Evolutionary conservation across 257 asterid species (phyloP), one percentile per base, ranked within the genome.

Genomic region (Solanum lycopersicoides): DNA sequence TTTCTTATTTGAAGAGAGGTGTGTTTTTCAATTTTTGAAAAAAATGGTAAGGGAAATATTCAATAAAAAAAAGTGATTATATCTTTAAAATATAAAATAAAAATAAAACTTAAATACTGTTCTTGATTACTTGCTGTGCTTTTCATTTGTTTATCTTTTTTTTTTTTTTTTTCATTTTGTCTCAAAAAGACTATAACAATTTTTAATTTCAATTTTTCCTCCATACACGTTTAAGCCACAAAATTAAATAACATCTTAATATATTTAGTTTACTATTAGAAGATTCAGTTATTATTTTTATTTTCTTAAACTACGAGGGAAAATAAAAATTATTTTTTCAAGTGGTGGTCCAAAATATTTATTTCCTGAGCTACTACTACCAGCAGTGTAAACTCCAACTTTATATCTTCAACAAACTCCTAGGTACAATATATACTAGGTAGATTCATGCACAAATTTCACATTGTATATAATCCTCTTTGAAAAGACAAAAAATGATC

Each of bases 401-500:
- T 66, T 25, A 20, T 13, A 28, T 13, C 6, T 44, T 44, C 37
- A 35, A 28, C 45, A 42, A 42, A 42, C 45, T 42, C 45, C 45
- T 42, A 42, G 50, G 50, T 44, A 44, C 50, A 44, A 44, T 44
- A 35, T 35, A 35, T 35, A 44, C 50, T 44, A 44, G 47, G 50
- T 45, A 45, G 50, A 45, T 45, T 12, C 6, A 45, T 12, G 16
- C 53, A 13, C 53, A 18, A 56, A 56, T 56, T 6, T 56, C n/a
- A 16, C 4, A 6, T 53, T 15, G 63, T 53, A 53, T 28, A 28
- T 28, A 28, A 28, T 28, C 30, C 68, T 92, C 6, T 90, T 91
- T 84, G 76, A 63, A 60, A 32, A 89, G 65, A 92, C 92, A 5
- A 88, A 86, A 1, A 34, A 91, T 34, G 86, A 85, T 18, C 91